These are phyloP conservation scores for Verticillium longisporum DNA, from an alignment of 2,329 filamentous ascomycete species.

Conservation along the genomic window DNA sequence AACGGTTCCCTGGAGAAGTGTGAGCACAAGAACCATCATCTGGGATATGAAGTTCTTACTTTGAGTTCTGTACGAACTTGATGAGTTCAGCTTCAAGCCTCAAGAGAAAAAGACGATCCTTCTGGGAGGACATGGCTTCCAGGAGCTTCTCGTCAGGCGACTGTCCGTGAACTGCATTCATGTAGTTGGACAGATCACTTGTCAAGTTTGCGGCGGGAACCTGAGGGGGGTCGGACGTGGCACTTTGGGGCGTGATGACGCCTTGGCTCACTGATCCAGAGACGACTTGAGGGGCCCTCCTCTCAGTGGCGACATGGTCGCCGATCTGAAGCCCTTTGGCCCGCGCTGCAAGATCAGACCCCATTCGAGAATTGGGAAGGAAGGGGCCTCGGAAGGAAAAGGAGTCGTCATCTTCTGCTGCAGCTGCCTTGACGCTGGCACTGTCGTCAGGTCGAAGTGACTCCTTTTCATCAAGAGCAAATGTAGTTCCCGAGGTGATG, in stretches of 20 bases:
- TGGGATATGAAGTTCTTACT: slow-evolving; percentile 44
- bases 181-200: slow-evolving; percentile 34
- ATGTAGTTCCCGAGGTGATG: slow-evolving; percentile 87
- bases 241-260: slow-evolving; percentile 35
- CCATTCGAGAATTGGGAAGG: slow-evolving; percentile 68
- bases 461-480: slow-evolving; percentile 92
- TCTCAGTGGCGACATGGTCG: slow-evolving; percentile 40
- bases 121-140: slow-evolving; percentile 80
- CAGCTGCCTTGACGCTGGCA: slow-evolving; percentile 79
- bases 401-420: slow-evolving; percentile 83
- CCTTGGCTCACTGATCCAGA: slow-evolving; percentile 23
- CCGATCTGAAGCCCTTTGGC: slow-evolving; percentile 46
- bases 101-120: slow-evolving; percentile 81
- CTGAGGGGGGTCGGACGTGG: slow-evolving; percentile 46
- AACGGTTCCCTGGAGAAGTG: slow-evolving; percentile 63
- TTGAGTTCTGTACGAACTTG: slow-evolving; percentile 84
- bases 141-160: slow-evolving; percentile 92
- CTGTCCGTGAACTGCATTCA: slow-evolving; percentile 58
- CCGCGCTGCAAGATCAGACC: slow-evolving; percentile 66
- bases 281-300: slow-evolving; percentile 38
- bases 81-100: slow-evolving; percentile 90
- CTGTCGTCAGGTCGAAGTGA: slow-evolving; percentile 92
- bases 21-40: slow-evolving; percentile 11
- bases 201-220: slow-evolving; percentile 34
- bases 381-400: slow-evolving; percentile 72